Conservation (phyloP, 208 protist genomes). For the Tritrichomonas foetus region DNA sequence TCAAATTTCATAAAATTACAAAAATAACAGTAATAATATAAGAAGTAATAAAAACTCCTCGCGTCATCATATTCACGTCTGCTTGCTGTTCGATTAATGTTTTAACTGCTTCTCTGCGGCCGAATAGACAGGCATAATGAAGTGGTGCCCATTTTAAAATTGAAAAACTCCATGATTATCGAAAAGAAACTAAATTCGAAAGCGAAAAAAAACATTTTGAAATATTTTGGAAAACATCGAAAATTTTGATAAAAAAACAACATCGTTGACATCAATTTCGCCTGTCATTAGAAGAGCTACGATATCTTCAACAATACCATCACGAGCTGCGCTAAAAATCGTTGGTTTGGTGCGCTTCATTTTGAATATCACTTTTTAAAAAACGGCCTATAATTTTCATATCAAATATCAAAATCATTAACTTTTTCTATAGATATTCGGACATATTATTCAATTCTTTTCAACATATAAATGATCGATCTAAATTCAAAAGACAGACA, state of each 20-base stretch:
- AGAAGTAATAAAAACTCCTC: neutral
- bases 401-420: too few relatives aligned
- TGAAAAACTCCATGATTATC: neutral
- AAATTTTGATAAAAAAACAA: neutral
- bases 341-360: neutral
- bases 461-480: too few relatives aligned
- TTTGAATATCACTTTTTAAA: too few relatives aligned
- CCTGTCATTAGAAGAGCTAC: neutral
- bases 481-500: too few relatives aligned
- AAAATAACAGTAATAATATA: neutral
- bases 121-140: slow-evolving; percentile 5
- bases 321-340: neutral
- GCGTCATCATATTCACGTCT: slow-evolving; percentile 1
- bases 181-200: neutral
- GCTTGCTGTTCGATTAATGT: neutral
- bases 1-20: neutral
- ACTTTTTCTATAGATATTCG: too few relatives aligned
- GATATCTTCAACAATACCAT: slow-evolving; percentile 16
- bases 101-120: neutral
- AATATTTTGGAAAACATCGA: too few relatives aligned
- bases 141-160: neutral
- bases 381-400: too few relatives aligned
- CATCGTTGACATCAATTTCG: neutral
- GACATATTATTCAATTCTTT: too few relatives aligned
- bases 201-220: too few relatives aligned